Base-by-base conservation (phyloP, 2,329 filamentous ascomycete genomes). In the Laburnicola sp. region DNA sequence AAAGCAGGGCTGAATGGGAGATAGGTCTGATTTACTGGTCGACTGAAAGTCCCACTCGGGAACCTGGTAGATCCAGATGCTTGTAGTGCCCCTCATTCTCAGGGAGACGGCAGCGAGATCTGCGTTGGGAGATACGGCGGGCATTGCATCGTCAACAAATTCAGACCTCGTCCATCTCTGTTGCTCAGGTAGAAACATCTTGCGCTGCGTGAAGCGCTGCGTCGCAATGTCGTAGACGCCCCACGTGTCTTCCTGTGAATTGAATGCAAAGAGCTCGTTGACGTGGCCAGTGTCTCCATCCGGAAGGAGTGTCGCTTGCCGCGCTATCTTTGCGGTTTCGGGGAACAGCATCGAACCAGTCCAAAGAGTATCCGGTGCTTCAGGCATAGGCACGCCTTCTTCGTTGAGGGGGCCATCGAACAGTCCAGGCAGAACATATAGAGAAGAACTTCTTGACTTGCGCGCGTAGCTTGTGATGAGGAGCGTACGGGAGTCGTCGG, bases 211-310 rank as follows among this genome's bases (percentile, higher is more conserved):
- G 53, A 75, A 75, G 3, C 66, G 63, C 49, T 70, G 69, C 23
- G 62, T 66, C 1, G 67, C 65, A 48, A 74, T 68, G 36, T 75
- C 73, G 51, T 72, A 74, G 28, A 75, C 67, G 3, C 72, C 71
- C 71, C 72, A 75, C 1, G 66, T 69, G 46, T 74, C 71, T 37
- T 73, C 67, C 40, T 74, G 65, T 4, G 71, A 64, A 37, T 74
- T 71, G 59, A 74, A 75, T 21, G 72, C 73, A 54, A 75, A 73
- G 2, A 75, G 54, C 56, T 74, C 72, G 28, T 67, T 74, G 51
- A 74, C 66, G 1, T 71, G 71, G 0, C 70, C 71, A 0, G 69
- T 72, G 22, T 69, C 66, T 0, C 68, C 62, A 48, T 74, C 72
- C 16, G 72, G 73, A 31, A 75, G 63, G 1, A 75, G 54, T 9